Evolutionary conservation across 495 filamentous ascomycete genomes (phyloP), one percentile per base, ranked within the genome.

Genomic region (Sordaria brevicollis): DNA sequence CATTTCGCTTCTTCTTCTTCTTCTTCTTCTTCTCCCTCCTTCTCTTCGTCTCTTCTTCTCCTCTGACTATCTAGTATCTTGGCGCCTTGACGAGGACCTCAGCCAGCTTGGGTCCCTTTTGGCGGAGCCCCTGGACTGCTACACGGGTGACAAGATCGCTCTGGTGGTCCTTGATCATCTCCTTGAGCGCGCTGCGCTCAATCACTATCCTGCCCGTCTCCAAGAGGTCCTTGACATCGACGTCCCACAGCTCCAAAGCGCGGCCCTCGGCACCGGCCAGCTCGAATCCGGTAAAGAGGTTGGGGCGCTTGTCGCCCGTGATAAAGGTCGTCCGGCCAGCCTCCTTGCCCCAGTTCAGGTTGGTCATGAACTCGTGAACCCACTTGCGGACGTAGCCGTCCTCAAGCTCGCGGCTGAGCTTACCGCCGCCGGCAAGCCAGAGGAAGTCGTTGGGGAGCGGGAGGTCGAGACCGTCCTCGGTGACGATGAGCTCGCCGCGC

Each of bases 141-240:
- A 85, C 74, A 71, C 75, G 78, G 41, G 77, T 72, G 38, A 82
- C 73, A 69, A 96, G 75, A 82, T 97, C 93, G 76, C 86, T 90
- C 81, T 90, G 88, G 80, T 97, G 94, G 65, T 83, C 79, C 74
- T 82, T 79, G 77, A 97, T 83, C 74, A 98, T 89, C 77, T 84
- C 81, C 78, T 90, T 86, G 80, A 99, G 82, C 54, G 93, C 94
- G 69, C 80, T 79, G 81, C 89, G 89, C 86, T 99, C 95, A 74
- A 99, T 90, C 67, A 97, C 88, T 73, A 97, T 81, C 70, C 92
- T 86, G 49, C 91, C 91, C 43, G 91, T 87, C 83, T 95, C 91
- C 76, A 99, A 76, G 70, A 97, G 79, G 80, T 97, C 90, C 85
- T 97, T 97, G 43, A 97, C 93, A 85, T 97, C 94, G 43, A 97